These are phyloP conservation scores for Penicillium coffeae DNA, from an alignment of 495 filamentous ascomycete genomes.

Conservation along the genomic window DNA sequence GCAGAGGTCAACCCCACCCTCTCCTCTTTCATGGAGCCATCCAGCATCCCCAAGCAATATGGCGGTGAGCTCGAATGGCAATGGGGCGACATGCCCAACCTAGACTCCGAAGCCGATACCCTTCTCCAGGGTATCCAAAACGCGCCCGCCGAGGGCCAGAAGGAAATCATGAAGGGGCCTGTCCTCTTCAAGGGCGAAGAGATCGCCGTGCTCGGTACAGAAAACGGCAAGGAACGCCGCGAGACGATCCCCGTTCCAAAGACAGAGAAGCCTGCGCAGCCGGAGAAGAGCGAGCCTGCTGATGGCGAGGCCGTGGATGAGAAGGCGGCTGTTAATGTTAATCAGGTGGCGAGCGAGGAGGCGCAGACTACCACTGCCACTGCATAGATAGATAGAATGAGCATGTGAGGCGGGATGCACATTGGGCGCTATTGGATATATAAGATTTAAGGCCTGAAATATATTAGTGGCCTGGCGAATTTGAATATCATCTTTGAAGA, in stretches of 20 bases:
- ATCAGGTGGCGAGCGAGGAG: slow-evolving; percentile 13
- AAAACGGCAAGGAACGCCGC: slow-evolving; percentile 37
- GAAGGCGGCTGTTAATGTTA: slow-evolving; percentile 15
- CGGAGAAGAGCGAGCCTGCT: slow-evolving; percentile 3
- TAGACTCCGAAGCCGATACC: slow-evolving; percentile 58
- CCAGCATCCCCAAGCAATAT: slow-evolving; percentile 78
- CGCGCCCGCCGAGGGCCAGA: slow-evolving; percentile 24
- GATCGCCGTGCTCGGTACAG: slow-evolving; percentile 39
- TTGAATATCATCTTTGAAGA: too few relatives aligned
- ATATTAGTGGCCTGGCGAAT: too few relatives aligned
- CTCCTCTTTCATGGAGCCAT: slow-evolving; percentile 71
- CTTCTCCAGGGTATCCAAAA: slow-evolving; percentile 38
- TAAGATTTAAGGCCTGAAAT: too few relatives aligned
- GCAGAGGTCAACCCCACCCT: slow-evolving; percentile 70
- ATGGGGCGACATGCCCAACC: slow-evolving; percentile 66
- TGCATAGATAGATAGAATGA: slow-evolving; percentile 15
- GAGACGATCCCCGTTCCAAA: slow-evolving; percentile 28
- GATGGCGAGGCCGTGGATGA: slow-evolving; percentile 5
- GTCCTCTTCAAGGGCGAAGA: slow-evolving; percentile 38
- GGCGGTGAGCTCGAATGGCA: slow-evolving; percentile 79
- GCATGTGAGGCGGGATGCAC: neutral
- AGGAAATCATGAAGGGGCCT: slow-evolving; percentile 36
- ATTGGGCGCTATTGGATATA: neutral
- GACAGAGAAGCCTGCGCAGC: neutral
- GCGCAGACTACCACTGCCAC: slow-evolving; percentile 14